These are phyloP conservation scores for Cyclocybe aegerita DNA, from an alignment of 768 basidiomycete species.

Conservation along the genomic window DNA sequence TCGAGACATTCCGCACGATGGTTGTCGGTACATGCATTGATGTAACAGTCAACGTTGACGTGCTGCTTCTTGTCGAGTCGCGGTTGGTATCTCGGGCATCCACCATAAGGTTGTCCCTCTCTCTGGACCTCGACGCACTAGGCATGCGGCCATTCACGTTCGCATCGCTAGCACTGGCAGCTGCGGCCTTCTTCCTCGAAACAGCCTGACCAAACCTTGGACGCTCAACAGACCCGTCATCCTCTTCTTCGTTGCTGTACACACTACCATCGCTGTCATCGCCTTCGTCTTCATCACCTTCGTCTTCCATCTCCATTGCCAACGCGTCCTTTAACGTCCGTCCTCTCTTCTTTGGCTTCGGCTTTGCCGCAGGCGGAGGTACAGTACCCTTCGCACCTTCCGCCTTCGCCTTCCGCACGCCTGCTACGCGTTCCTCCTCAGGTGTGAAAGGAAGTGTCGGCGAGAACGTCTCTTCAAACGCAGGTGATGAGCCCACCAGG, in stretches of 20 bases:
- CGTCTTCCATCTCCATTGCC: conserved; percentile 13
- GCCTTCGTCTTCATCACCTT: conserved; percentile 12
- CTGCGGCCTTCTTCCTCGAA: not conserved
- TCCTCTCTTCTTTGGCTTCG: not conserved
- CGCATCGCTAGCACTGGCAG: not conserved
- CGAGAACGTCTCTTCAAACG: conserved; percentile 21
- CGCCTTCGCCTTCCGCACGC: conserved; percentile 17
- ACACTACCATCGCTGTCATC: conserved; percentile 9
- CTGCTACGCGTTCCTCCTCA: conserved; percentile 18
- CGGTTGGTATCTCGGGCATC: conserved; percentile 27
- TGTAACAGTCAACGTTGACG: conserved; percentile 47
- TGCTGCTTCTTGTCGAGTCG: conserved; percentile 47
- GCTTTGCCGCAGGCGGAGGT: not conserved
- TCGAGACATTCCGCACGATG: conserved; percentile 44
- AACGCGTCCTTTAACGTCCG: not conserved
- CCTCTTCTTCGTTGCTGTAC: conserved; percentile 10
- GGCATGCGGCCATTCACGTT: not conserved
- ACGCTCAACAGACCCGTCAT: conserved; percentile 2
- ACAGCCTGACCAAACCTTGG: not conserved
- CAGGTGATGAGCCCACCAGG: conserved; percentile 23
- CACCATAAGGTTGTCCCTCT: not conserved
- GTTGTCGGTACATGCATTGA: conserved; percentile 30
- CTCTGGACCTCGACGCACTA: not conserved
- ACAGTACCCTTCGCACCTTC: no score
- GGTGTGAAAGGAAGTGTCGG: conserved; percentile 23